Evolutionary conservation across 2,329 filamentous ascomycete genomes (phyloP).

Genomic region (Dryadomyces quercus-mongolicae): DNA sequence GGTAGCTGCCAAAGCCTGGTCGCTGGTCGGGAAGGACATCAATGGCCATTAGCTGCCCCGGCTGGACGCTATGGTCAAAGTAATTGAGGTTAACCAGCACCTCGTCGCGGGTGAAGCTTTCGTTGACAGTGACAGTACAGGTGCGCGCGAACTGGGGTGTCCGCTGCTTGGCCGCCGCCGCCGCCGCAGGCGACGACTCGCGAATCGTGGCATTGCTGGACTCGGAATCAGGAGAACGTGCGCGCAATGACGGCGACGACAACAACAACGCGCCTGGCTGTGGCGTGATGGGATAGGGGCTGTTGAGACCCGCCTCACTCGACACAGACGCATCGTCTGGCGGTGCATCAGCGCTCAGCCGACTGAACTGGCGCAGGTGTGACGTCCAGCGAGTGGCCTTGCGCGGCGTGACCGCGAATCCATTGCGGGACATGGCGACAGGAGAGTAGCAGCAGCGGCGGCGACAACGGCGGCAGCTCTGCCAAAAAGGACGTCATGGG

Average conservation of each 20-base stretch:
- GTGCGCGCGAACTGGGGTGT: slow-evolving; percentile 28
- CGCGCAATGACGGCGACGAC: slow-evolving; percentile 19
- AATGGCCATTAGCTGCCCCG: slow-evolving; percentile 63
- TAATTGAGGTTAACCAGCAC: slow-evolving; percentile 66
- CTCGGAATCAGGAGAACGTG: slow-evolving; percentile 32
- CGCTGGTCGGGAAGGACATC: slow-evolving; percentile 36
- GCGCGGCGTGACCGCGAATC: slow-evolving; percentile 28
- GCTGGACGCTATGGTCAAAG: slow-evolving; percentile 49
- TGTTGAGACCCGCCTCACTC: background rate
- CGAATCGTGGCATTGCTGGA: slow-evolving; percentile 38
- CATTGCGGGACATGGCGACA: slow-evolving; percentile 28
- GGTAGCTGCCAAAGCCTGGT: slow-evolving; percentile 10
- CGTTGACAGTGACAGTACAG: slow-evolving; percentile 51
- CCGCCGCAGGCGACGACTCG: slow-evolving; percentile 12
- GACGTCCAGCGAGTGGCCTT: slow-evolving; percentile 36
- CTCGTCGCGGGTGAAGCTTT: slow-evolving; percentile 65
- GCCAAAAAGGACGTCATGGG: background rate
- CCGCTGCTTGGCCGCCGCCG: no score
- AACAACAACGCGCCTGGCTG: slow-evolving; percentile 14
- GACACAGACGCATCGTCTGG: background rate
- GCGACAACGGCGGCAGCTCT: no score
- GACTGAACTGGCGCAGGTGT: slow-evolving; percentile 41
- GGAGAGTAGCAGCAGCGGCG: background rate
- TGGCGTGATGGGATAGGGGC: background rate
- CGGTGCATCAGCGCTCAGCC: slow-evolving; percentile 27